Percentiles rank a stretch among this genome's conserved stretches.
phyloP scores from a whole-genome alignment of 108 stramenopile genomes.

The Skeletonema tropicum region DNA sequence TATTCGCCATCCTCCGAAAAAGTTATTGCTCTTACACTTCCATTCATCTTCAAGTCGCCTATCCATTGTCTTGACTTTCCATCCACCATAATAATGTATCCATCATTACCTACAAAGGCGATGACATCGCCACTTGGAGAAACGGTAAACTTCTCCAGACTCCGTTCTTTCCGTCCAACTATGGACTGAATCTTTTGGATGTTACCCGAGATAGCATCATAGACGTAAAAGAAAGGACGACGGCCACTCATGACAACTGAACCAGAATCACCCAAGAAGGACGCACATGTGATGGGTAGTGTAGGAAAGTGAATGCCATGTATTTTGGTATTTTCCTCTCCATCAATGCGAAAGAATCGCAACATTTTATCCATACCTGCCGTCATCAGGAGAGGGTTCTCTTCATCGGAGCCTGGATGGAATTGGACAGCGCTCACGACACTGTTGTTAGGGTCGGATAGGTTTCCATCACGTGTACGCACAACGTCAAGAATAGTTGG shows the following conservation, averaged over 20 bases:
- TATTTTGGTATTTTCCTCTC: conserved; percentile 78
- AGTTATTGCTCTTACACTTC: conserved; percentile 79
- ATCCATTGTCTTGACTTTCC: conserved; percentile 84
- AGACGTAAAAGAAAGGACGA: conserved; percentile 91
- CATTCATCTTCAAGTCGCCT: conserved; percentile 92
- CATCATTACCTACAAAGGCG: conserved; percentile 94
- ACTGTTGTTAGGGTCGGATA: conserved; percentile 72
- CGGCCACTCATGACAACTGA: conserved; percentile 87
- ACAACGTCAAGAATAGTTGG: conserved; percentile 69
- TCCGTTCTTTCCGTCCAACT: conserved; percentile 79
- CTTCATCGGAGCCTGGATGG: conserved; percentile 77
- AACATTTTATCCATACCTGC: conserved; percentile 92
- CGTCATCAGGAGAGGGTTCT: conserved; percentile 70
- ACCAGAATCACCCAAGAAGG: conserved; percentile 77
- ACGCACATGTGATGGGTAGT: conserved; percentile 89
- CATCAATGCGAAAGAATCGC: conserved; percentile 90
- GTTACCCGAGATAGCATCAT: conserved; percentile 88
- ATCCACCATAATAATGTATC: conserved; percentile 90
- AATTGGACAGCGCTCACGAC: conserved; percentile 80
- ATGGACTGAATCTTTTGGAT: conserved; percentile 71
- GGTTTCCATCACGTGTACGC: conserved; percentile 87
- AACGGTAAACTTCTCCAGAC: conserved; percentile 80
- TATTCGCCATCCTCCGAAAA: conserved; percentile 85
- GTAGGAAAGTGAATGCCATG: conserved; percentile 92
- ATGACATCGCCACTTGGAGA: conserved; percentile 85